Conservation (phyloP, 1,139 yeast species). For the Debaryomycetaceae sp. region DNA sequence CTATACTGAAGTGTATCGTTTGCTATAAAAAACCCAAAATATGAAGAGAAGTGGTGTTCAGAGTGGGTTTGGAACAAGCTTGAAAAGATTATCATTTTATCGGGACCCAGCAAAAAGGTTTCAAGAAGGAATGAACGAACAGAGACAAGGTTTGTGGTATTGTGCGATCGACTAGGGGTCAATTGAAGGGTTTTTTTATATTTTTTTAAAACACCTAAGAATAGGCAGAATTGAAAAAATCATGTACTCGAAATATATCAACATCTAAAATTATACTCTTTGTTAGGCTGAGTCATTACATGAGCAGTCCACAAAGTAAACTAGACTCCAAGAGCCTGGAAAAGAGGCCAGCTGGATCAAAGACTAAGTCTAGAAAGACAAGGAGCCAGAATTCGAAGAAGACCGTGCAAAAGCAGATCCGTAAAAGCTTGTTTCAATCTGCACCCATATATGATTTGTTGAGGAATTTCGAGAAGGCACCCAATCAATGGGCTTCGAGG, state of each 20-base stretch:
- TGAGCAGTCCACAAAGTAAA: not conserved
- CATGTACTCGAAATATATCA: not conserved
- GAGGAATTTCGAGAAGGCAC: slow-evolving; percentile 50
- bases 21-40: too few species aligned
- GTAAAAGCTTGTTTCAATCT: slow-evolving; percentile 17
- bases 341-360: not conserved
- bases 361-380: slow-evolving; percentile 1
- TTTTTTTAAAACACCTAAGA: too few species aligned
- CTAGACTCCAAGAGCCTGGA: not conserved
- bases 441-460: slow-evolving; percentile 42
- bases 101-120: too few species aligned
- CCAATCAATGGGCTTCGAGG: slow-evolving; percentile 87
- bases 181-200: too few species aligned
- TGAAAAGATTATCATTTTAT: too few species aligned
- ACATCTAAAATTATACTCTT: not conserved
- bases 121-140: too few species aligned
- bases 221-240: not conserved
- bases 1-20: too few species aligned
- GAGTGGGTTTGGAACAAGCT: too few species aligned
- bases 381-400: not conserved
- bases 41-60: too few species aligned
- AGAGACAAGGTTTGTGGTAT: too few species aligned
- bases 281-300: not conserved
- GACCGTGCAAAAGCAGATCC: slow-evolving; percentile 4
- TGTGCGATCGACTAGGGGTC: too few species aligned